Evolutionary conservation across 352 stramenopile species (phyloP), one percentile per base, ranked within the genome.

Genomic region (Nothophytophthora sp.): DNA sequence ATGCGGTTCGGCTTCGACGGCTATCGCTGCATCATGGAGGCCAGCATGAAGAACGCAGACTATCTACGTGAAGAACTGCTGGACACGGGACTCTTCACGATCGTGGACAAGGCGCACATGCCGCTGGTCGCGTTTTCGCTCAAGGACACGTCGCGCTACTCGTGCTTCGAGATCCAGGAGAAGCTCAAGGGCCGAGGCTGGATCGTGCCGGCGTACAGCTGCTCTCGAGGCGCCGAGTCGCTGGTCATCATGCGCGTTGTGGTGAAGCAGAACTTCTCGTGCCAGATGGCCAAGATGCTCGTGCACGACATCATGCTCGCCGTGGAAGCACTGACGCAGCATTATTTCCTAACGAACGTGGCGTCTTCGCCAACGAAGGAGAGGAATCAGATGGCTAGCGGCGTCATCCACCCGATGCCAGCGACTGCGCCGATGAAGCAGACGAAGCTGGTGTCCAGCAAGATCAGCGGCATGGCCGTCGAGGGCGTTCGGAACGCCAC

Each of bases 131-230:
- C 83, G 16, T 90, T 92, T 33, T 48, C 57, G 9, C 60, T 94
- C 13, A 85, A 85, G 22, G 73, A 87, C 36, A 59, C 72, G 37
- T 74, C 56, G 23, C 62, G 58, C 30, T 94, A 73, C 60, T 73
- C 81, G 41, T 87, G 82, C 60, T 94, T 90, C 64, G 81, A 92
- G 42, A 86, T 94, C 46, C 79, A 91, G 48, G 80, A 92, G 64
- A 81, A 76, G 46, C 64, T 94, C 23, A 75, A 67, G 39, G 72
- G 61, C 25, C 71, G 78, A 24, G 78, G 81, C 0, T 94, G 83
- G 83, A 92, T 90, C 53, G 70, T 92, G 29, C 83, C 83, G 12
- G 83, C 83, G 25, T 94, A 94, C 63, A 85, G 73, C 36, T 88
- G 77, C 58, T 83, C 76, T 18, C 50, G 55, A 12, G 81, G 77